phyloP scores from a whole-genome alignment of 352 stramenopile species.

The Phytophthora sojae region DNA sequence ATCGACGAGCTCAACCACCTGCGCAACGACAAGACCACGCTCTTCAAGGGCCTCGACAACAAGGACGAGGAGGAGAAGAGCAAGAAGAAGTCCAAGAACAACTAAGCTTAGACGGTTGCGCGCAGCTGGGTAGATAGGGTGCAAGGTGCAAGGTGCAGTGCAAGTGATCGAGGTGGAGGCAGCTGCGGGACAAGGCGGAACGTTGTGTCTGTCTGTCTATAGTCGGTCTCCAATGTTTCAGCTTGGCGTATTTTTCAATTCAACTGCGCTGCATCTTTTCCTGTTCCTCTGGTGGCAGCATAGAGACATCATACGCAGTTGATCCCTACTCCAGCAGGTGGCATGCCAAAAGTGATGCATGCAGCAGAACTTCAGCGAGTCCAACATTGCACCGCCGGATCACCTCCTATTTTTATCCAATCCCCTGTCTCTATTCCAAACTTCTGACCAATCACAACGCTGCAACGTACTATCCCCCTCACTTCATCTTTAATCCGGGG shows the following conservation, averaged over 20 bases:
- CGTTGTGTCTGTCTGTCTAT: background rate
- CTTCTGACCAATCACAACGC: conserved; percentile 24
- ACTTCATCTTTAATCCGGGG: conserved; percentile 15
- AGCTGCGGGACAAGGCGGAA: background rate
- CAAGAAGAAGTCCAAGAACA: conserved; percentile 25
- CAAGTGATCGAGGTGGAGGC: background rate
- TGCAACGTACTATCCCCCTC: conserved; percentile 11
- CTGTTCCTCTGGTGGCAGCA: background rate
- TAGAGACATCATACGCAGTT: background rate
- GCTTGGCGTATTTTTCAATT: conserved; percentile 25
- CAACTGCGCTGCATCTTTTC: conserved; percentile 26
- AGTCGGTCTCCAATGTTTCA: background rate
- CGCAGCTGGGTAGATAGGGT: conserved; percentile 21
- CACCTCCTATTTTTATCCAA: conserved; percentile 23
- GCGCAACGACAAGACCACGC: conserved; percentile 85
- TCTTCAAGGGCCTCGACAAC: conserved; percentile 82
- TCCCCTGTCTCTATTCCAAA: background rate
- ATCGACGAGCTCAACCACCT: conserved; percentile 86
- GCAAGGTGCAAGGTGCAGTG: conserved; percentile 3
- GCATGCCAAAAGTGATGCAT: background rate
- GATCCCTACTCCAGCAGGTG: background rate
- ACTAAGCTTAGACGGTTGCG: background rate
- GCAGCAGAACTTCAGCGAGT: no score
- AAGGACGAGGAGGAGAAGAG: conserved; percentile 24
- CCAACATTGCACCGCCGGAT: no score